Conservation (phyloP, 495 filamentous ascomycete genomes). For the Aspergillus panamensis region DNA sequence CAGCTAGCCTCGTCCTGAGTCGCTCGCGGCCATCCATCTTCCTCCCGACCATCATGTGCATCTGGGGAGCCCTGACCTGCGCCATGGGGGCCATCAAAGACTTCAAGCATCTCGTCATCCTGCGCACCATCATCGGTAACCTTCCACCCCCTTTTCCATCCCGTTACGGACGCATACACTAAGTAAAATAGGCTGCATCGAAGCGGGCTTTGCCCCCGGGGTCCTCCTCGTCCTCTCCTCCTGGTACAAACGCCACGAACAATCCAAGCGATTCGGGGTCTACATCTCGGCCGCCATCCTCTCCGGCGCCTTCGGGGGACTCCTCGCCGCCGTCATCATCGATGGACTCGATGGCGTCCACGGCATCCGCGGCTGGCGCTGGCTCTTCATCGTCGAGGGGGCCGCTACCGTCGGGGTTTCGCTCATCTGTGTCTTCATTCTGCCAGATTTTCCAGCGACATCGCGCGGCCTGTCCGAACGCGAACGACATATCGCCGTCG, state of each 20-base stretch:
- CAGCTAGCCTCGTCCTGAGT: slow-evolving; percentile 30
- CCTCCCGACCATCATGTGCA: slow-evolving; percentile 41
- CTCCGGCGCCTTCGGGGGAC: slow-evolving; percentile 50
- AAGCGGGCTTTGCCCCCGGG: not conserved
- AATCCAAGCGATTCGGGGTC: slow-evolving; percentile 48
- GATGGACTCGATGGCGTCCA: slow-evolving; percentile 31
- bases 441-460: slow-evolving; percentile 33
- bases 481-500: slow-evolving; percentile 26
- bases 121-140: slow-evolving; percentile 35
- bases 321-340: slow-evolving; percentile 44
- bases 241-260: slow-evolving; percentile 51
- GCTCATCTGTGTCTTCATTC: slow-evolving; percentile 26
- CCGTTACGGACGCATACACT: slow-evolving; percentile 20
- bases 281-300: slow-evolving; percentile 49
- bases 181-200: not conserved
- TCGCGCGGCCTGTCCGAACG: slow-evolving; percentile 24
- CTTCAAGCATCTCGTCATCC: slow-evolving; percentile 41
- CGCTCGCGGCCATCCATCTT: slow-evolving; percentile 42
- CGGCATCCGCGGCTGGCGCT: slow-evolving; percentile 64
- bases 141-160: slow-evolving; percentile 43
- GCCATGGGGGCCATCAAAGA: slow-evolving; percentile 43
- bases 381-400: slow-evolving; percentile 72
- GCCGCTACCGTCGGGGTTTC: slow-evolving; percentile 41
- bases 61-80: slow-evolving; percentile 38
- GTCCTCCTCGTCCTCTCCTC: slow-evolving; percentile 46